Base-by-base conservation (phyloP, 129 eudicot species). In the Escallonia herrerae region DNA sequence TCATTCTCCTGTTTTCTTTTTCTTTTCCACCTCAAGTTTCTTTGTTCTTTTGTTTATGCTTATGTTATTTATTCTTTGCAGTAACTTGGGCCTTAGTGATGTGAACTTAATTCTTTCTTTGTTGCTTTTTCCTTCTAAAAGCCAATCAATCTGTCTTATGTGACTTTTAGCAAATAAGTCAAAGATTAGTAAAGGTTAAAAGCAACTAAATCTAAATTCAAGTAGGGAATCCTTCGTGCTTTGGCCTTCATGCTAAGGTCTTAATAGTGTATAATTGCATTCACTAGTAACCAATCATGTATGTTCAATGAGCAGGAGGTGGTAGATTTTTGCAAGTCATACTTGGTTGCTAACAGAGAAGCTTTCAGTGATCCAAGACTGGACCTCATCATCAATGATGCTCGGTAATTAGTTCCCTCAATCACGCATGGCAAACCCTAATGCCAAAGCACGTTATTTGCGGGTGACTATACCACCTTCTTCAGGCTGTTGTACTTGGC, bases 351-450 rank as follows among this genome's bases (percentile, higher is more conserved):
- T 47, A 91, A 91, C 60, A 77, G 53, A 61, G 91, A 81, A 64
- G 98, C 98, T 38, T 91, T 91, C 62, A 63, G 77, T 68, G 82
- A 91, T 73, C 87, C 87, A 59, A 89, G 94, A 75, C 84, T 91
- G 43, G 95, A 87, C 68, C 95, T 91, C 55, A 70, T 91, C 15
- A 91, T 91, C 74, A 88, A 83, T 59, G 96, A 88, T 72, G 98
- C 74, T 12, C 59, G 57, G 74, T 67, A 7, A 4, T 3, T 49
- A 2, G 33, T 22, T 22, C 33, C 33, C 33, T 22, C 33, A 22
- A 22, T 22, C 33, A 22, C 33, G 0, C 33, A 22, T 22, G 33
- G 33, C 33, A 22, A 22, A 1, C 33, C 33, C 33, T 22, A 22
- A 22, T 22, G 33, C 33, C 33, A 22, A 22, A 22, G 33, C 33